A percentile compares a stretch with the other conserved stretches of the same genome.
phyloP scores from a whole-genome alignment of 129 eudicot species.

The Scalesia atractyloides region DNA sequence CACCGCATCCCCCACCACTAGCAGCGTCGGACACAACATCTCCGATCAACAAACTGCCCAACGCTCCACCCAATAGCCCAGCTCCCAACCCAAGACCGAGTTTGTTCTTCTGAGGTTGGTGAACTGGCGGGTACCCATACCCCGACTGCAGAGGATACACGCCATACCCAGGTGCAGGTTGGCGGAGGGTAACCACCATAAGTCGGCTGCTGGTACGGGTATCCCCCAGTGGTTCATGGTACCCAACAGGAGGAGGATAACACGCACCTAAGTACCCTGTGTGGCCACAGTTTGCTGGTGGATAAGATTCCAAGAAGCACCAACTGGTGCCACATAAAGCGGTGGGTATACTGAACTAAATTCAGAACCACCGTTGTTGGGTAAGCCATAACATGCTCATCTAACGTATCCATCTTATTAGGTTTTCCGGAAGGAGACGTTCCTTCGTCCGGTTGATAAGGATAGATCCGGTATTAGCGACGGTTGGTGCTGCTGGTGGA shows the following conservation, averaged over 20 bases:
- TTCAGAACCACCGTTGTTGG: slow-evolving; percentile 33
- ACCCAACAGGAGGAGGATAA: slow-evolving; percentile 37
- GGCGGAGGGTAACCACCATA: slow-evolving; percentile 40
- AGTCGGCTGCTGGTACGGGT: slow-evolving; percentile 21
- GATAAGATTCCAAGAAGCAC: not conserved
- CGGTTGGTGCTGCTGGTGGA: not conserved
- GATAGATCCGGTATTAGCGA: not conserved
- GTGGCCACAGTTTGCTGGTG: too few relatives aligned
- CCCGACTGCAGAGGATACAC: slow-evolving; percentile 29
- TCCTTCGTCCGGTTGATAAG: slow-evolving; percentile 15
- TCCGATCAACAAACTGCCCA: slow-evolving; percentile 66
- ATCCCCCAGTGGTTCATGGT: slow-evolving; percentile 35
- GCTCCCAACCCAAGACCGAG: slow-evolving; percentile 76
- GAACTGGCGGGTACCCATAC: slow-evolving; percentile 55
- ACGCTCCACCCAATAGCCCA: slow-evolving; percentile 68
- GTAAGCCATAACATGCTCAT: slow-evolving; percentile 43
- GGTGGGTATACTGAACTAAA: slow-evolving; percentile 40
- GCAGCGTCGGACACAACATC: slow-evolving; percentile 53
- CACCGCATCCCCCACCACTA: slow-evolving; percentile 31
- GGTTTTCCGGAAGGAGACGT: slow-evolving; percentile 7
- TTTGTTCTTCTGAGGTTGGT: slow-evolving; percentile 46
- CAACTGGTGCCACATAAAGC: slow-evolving; percentile 11
- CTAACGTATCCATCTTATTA: slow-evolving; percentile 27
- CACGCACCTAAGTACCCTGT: too few relatives aligned
- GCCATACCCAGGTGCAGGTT: slow-evolving; percentile 9